A percentile compares a stretch with the other conserved stretches of the same genome.
Evolutionary conservation across 2,329 filamentous ascomycete species (phyloP).

Genomic region (Cladorrhinum sp.): DNA sequence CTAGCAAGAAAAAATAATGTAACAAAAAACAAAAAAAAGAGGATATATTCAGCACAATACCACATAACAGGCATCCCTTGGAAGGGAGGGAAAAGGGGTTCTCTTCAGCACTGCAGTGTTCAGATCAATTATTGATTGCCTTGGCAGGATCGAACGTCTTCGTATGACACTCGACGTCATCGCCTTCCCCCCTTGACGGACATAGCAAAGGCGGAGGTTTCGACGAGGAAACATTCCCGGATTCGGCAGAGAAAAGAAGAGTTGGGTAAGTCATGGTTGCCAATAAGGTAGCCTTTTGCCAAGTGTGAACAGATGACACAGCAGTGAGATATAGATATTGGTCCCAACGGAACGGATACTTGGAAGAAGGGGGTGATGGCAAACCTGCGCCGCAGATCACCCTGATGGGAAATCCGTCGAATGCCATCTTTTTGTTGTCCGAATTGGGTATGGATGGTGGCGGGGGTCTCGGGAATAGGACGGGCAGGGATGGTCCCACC

Average conservation of each 20-base stretch:
- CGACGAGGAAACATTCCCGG: background rate
- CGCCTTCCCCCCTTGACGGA: background rate
- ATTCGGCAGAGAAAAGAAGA: background rate
- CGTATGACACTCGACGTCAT: constrained; percentile 9
- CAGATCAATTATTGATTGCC: background rate
- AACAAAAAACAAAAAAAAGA: background rate
- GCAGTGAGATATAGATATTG: too few relatives aligned
- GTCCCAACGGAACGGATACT: background rate
- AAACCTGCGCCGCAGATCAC: background rate
- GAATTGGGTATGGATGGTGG: background rate
- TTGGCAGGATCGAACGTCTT: constrained; percentile 5
- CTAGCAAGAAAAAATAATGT: background rate
- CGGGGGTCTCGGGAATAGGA: background rate
- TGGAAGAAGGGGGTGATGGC: background rate
- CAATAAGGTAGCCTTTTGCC: too few relatives aligned
- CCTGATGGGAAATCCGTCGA: background rate
- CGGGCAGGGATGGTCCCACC: background rate
- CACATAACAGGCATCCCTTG: background rate
- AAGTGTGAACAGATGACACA: too few relatives aligned
- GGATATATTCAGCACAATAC: background rate
- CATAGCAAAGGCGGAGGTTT: background rate
- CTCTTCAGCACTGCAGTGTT: background rate
- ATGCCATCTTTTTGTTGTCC: background rate
- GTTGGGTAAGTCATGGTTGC: background rate
- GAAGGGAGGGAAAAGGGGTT: background rate